Evolutionary conservation across 257 asterid genomes (phyloP).

Genomic region (Solanum appendiculatum): DNA sequence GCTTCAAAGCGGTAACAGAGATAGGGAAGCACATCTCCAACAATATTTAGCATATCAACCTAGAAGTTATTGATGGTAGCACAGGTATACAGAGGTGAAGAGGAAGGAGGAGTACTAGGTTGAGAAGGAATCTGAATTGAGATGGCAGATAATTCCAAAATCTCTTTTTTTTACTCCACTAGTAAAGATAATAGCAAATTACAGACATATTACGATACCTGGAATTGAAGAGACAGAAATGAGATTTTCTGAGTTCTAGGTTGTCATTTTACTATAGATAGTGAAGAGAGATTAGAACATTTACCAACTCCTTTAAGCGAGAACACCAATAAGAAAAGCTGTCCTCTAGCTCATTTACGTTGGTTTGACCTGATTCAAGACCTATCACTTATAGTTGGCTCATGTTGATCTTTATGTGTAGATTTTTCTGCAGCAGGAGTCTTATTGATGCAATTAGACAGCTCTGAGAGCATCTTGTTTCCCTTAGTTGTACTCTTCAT

Average conservation of each 20-base stretch:
- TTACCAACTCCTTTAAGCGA: neutral
- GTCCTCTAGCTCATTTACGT: neutral
- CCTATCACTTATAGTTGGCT: neutral
- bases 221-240: neutral
- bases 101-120: neutral
- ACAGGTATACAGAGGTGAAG: neutral
- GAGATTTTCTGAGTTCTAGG: neutral
- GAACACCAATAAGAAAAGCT: neutral
- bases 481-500: neutral
- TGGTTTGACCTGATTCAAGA: neutral
- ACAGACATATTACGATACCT: neutral
- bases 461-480: neutral
- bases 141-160: neutral
- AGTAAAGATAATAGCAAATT: neutral
- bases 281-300: neutral
- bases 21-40: neutral
- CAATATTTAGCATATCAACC: neutral
- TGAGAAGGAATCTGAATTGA: neutral
- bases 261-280: neutral
- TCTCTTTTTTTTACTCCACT: neutral
- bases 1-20: neutral
- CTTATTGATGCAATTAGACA: neutral
- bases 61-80: neutral
- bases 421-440: neutral
- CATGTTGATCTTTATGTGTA: neutral